Conservation (phyloP, 2,329 filamentous ascomycete species). For the Colletotrichum viniferum region DNA sequence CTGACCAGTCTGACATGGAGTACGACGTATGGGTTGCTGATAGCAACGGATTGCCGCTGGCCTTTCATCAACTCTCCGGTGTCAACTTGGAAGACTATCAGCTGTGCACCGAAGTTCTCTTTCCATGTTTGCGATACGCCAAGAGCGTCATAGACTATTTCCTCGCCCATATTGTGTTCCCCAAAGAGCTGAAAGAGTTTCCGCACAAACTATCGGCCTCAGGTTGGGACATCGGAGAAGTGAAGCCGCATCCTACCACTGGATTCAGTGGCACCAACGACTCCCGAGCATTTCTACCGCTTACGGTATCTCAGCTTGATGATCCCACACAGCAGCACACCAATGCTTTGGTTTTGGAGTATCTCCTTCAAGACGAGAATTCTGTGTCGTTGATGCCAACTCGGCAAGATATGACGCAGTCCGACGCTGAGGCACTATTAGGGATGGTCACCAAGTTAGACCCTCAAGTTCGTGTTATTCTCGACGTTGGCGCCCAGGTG, state of each 20-base stretch:
- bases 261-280: conserved; percentile 78
- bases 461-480: conserved; percentile 57
- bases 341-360: conserved; percentile 67
- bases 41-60: conserved; percentile 31
- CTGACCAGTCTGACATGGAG: conserved; percentile 55
- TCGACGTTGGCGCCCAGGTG: conserved; percentile 75
- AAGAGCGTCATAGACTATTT: conserved; percentile 68
- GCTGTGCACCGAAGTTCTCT: conserved; percentile 54
- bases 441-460: conserved; percentile 41
- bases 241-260: conserved; percentile 53
- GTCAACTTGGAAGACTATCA: conserved; percentile 63
- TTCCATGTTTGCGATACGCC: conserved; percentile 54
- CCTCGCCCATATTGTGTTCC: conserved; percentile 61
- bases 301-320: conserved; percentile 60
- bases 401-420: conserved; percentile 3
- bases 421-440: conserved; percentile 49
- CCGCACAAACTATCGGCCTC: conserved; percentile 66
- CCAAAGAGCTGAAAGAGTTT: conserved; percentile 67
- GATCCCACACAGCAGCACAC: conserved; percentile 62
- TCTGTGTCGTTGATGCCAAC: conserved; percentile 33
- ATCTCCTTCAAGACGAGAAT: conserved; percentile 62
- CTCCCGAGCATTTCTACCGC: conserved; percentile 59
- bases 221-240: conserved; percentile 67
- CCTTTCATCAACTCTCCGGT: conserved; percentile 46
- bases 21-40: conserved; percentile 54